phyloP scores from a whole-genome alignment of 768 basidiomycete species.

The Lactarius tabidus region DNA sequence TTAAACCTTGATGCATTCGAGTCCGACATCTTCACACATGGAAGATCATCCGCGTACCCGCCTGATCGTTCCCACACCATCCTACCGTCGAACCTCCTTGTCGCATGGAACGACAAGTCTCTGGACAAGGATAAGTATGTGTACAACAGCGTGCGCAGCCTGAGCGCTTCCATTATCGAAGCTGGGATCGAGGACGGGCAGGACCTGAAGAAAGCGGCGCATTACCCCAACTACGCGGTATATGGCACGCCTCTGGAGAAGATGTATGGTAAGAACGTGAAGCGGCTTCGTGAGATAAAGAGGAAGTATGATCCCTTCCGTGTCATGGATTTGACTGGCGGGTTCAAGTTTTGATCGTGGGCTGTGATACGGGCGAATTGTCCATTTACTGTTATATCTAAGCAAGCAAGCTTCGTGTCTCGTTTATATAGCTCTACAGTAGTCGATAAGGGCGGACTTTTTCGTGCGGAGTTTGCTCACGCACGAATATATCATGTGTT shows the following conservation, averaged over 20 bases:
- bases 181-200: too few relatives aligned
- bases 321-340: not conserved
- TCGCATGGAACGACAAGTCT: conserved; percentile 39
- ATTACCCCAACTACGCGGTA: not conserved
- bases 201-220: too few relatives aligned
- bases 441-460: too few relatives aligned
- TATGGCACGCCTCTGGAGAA: not conserved
- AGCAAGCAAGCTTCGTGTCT: too few relatives aligned
- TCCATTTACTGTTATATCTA: too few relatives aligned
- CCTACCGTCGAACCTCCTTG: conserved; percentile 29
- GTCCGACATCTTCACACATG: conserved; percentile 14
- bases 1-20: conserved; percentile 32
- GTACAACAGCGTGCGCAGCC: conserved; percentile 38
- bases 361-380: too few relatives aligned
- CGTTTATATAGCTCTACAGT: too few relatives aligned
- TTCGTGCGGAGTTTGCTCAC: too few relatives aligned
- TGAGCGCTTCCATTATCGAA: conserved; percentile 31
- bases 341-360: not conserved
- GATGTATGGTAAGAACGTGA: not conserved
- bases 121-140: conserved; percentile 42
- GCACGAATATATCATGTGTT: not conserved
- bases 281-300: not conserved
- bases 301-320: too few relatives aligned
- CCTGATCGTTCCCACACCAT: conserved; percentile 9
- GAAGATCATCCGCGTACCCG: conserved; percentile 8